Percentiles rank a stretch among this genome's conserved stretches.
Evolutionary conservation across 2,329 filamentous ascomycete genomes (phyloP).

Genomic region (Paradendryphiella salina): DNA sequence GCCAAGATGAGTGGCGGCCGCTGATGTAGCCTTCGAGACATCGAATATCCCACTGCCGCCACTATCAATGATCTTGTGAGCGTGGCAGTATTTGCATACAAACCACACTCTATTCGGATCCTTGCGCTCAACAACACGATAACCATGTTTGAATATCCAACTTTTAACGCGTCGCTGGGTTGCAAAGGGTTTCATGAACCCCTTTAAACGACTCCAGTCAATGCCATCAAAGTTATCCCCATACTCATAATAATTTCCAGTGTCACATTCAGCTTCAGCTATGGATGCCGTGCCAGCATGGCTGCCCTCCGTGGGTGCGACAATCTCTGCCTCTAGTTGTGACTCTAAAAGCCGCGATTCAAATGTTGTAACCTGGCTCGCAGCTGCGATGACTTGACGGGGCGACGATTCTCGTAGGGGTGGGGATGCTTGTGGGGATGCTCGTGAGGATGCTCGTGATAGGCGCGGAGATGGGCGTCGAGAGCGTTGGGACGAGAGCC

Average conservation of each 20-base stretch:
- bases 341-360: background rate
- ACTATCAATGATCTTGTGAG: slow-evolving; percentile 3
- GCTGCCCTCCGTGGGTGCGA: background rate
- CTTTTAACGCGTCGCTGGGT: background rate
- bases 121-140: background rate
- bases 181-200: background rate
- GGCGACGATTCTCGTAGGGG: too few relatives aligned
- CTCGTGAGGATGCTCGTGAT: too few relatives aligned
- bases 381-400: background rate
- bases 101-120: slow-evolving; percentile 1
- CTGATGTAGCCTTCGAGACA: slow-evolving; percentile 4
- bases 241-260: background rate
- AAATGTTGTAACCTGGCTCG: background rate
- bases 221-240: background rate
- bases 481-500: too few relatives aligned
- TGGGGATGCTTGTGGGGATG: too few relatives aligned
- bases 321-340: background rate
- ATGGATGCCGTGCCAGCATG: background rate
- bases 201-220: background rate
- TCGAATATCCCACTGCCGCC: slow-evolving; percentile 3
- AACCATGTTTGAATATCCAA: background rate
- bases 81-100: slow-evolving; percentile 7
- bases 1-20: background rate
- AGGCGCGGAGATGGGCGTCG: too few relatives aligned
- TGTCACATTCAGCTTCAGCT: background rate